Percentiles rank a stretch among this genome's conserved stretches.
Evolutionary conservation across 177 flowering plant genomes (phyloP).

Genomic region (Vitis hybrid): DNA sequence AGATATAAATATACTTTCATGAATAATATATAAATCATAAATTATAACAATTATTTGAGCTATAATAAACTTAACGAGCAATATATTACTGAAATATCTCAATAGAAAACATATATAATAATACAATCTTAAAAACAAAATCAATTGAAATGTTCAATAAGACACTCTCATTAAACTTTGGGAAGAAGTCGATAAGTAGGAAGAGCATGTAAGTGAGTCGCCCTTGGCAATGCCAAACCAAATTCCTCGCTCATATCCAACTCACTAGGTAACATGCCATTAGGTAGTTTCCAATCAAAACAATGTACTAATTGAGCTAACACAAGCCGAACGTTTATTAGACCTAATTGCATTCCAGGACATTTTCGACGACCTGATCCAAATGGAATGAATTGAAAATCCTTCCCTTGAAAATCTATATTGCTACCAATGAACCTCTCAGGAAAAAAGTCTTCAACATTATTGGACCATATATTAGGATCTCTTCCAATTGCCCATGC

Average conservation of each 20-base stretch:
- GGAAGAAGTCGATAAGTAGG: neutral
- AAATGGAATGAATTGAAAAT: constrained; percentile 30
- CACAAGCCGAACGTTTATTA: constrained; percentile 7
- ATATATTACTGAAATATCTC: no score
- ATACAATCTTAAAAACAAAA: no score
- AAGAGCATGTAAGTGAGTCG: no score
- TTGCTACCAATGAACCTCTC: constrained; percentile 26
- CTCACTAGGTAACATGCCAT: constrained; percentile 12
- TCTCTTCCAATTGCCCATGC: no score
- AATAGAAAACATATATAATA: no score
- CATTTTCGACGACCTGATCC: constrained; percentile 36
- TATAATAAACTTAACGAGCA: no score
- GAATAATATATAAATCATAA: no score
- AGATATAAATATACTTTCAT: no score
- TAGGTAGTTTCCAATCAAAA: constrained; percentile 29
- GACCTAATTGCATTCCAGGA: constrained; percentile 28
- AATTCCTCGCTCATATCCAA: constrained; percentile 34
- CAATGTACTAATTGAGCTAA: constrained; percentile 28
- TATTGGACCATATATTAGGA: neutral
- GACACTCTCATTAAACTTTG: no score
- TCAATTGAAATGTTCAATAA: no score
- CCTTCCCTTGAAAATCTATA: constrained; percentile 23
- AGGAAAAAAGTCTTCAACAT: constrained; percentile 13
- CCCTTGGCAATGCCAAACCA: constrained; percentile 11
- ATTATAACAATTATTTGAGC: no score